Evolutionary conservation across 164 flowering plant species (phyloP), one percentile per base, ranked within the genome.

Genomic region (Protea cynaroides): DNA sequence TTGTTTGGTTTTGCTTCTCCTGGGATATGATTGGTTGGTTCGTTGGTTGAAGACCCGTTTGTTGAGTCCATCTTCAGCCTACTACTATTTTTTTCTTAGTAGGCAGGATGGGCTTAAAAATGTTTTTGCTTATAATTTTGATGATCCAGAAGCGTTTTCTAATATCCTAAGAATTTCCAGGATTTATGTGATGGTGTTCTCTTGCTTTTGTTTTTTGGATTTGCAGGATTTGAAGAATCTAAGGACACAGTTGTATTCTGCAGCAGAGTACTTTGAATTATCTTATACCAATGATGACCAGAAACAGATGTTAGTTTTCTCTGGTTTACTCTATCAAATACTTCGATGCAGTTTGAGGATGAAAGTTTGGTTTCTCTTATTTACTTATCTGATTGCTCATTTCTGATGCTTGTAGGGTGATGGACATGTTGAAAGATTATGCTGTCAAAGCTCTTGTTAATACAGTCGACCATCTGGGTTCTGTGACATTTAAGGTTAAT

Each of bases 391-490:
- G 55, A 18, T 23, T 65, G 55, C 22, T 54, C 25, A 60, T 38
- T 23, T 58, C 29, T 21, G 25, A 12, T 55, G n/a, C 46, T 8
- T 80, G 72, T 79, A 93, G 98, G 65, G 93, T 89, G 70, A 79
- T 86, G 19, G 81, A 85, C 59, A 82, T 90, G 60, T 80, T 94
- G 75, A 94, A 86, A 80, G 96, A 89, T 77, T 94, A 89, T 66
- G 82, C 93, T 25, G 75, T 89, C 62, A 92, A 85, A 80, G 96
- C 96, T 69, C 78, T 94, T 58, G 90, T 94, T 54, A 89, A 89
- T 70, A 91, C 99, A 0, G 90, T 89, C 55, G 99, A 94, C 72
- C 97, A 94, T 75, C 79, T 94, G 80, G 99, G 96, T 60, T 85
- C 96, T 24, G 88, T 85, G 59, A 78, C 92, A 9, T 84, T 76